Conservation (phyloP, 495 filamentous ascomycete genomes). For the Hyaloscypha bicolor region DNA sequence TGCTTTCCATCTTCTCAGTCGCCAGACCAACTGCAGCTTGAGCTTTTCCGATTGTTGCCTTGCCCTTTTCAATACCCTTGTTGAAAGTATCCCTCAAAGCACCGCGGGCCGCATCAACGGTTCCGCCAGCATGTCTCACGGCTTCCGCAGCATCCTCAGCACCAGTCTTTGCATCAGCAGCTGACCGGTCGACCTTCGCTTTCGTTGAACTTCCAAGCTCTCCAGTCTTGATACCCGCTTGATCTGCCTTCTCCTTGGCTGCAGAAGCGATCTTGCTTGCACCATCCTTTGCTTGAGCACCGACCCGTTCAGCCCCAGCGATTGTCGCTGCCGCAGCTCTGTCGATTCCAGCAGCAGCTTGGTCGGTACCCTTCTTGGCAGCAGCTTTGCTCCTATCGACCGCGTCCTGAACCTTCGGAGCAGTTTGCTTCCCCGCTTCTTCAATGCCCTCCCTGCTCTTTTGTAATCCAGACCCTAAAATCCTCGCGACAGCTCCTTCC, state of each 20-base stretch:
- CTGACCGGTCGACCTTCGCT: slow-evolving; percentile 15
- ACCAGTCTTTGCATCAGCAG: slow-evolving; percentile 13
- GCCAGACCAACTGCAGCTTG: slow-evolving; percentile 36
- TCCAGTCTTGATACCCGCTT: slow-evolving; percentile 10
- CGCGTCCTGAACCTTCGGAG: slow-evolving; percentile 37
- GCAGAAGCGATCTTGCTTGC: slow-evolving; percentile 15
- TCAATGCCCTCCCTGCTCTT: slow-evolving; percentile 36
- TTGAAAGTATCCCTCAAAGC: slow-evolving; percentile 36
- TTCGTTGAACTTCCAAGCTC: slow-evolving; percentile 18
- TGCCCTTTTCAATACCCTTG: slow-evolving; percentile 38
- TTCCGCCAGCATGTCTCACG: slow-evolving; percentile 23
- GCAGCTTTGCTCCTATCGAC: slow-evolving; percentile 30
- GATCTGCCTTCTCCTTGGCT: slow-evolving; percentile 9
- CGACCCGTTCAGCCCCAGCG: slow-evolving; percentile 16
- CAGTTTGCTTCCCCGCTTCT: slow-evolving; percentile 35
- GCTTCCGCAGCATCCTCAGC: slow-evolving; percentile 20
- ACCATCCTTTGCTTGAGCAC: slow-evolving; percentile 13
- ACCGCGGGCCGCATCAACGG: slow-evolving; percentile 35
- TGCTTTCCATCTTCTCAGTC: slow-evolving; percentile 33
- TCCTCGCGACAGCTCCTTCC: slow-evolving; percentile 43
- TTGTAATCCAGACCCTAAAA: slow-evolving; percentile 31
- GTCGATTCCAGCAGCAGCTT: slow-evolving; percentile 21
- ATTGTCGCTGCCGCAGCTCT: slow-evolving; percentile 20
- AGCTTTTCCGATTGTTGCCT: slow-evolving; percentile 34
- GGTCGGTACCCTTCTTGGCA: slow-evolving; percentile 15